Evolutionary conservation across 257 asterid genomes (phyloP).

Genomic region (Misopates orontium): DNA sequence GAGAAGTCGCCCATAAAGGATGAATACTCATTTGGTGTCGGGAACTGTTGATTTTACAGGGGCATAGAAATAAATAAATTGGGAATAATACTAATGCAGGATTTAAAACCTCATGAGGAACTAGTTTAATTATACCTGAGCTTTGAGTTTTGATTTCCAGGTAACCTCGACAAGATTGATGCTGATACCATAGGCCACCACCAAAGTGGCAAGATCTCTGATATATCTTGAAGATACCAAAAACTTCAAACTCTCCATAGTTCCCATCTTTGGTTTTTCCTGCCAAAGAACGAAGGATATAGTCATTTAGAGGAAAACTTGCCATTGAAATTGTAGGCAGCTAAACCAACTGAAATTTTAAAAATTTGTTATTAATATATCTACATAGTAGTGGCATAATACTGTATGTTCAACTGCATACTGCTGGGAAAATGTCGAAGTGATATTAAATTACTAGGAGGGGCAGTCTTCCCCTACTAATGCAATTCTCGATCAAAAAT

Average conservation of each 20-base stretch:
- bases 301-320: conserved; percentile 2
- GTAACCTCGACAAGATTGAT: conserved; percentile 98
- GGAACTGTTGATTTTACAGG: conserved; percentile 59
- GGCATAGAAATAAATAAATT: not conserved
- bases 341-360: conserved; percentile 15
- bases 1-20: conserved; percentile 99
- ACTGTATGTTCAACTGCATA: too few species aligned
- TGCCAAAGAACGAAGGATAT: conserved; percentile 30
- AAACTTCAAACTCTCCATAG: conserved; percentile 93
- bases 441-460: not conserved
- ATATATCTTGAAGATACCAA: conserved; percentile 82
- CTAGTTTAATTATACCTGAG: conserved; percentile 61
- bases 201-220: conserved; percentile 93
- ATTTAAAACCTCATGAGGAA: not conserved
- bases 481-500: too few species aligned
- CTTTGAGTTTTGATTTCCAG: conserved; percentile 99
- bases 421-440: too few species aligned
- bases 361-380: too few species aligned
- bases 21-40: conserved; percentile 94
- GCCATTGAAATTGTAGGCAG: not conserved
- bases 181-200: conserved; percentile 96
- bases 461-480: not conserved
- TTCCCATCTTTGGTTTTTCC: conserved; percentile 94
- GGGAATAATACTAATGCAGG: not conserved
- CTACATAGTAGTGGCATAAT: too few species aligned